These are phyloP conservation scores for Histomonas meleagridis DNA, from an alignment of 208 protist genomes.

Conservation along the genomic window DNA sequence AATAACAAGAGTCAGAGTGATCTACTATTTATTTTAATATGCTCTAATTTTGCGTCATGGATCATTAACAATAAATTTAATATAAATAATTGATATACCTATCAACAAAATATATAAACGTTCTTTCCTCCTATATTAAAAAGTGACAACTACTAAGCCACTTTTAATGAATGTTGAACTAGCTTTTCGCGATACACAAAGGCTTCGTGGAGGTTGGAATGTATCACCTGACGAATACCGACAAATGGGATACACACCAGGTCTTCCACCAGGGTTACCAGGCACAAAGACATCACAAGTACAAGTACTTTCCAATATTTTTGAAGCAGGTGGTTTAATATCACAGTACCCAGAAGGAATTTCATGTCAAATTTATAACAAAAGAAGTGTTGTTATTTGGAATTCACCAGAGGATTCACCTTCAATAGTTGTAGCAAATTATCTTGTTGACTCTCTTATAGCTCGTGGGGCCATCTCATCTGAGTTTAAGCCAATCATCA, in stretches of 20 bases:
- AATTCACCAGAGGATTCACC: not conserved
- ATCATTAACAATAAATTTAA: too few relatives aligned
- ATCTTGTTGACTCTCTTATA: not conserved
- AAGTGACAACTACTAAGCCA: too few relatives aligned
- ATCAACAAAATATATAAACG: too few relatives aligned
- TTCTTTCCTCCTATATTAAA: too few relatives aligned
- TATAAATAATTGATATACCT: too few relatives aligned
- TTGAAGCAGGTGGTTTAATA: not conserved
- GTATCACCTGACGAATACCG: not conserved
- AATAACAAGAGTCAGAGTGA: too few relatives aligned
- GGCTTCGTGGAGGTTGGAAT: not conserved
- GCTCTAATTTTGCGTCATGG: too few relatives aligned
- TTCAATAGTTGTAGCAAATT: not conserved
- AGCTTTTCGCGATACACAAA: not conserved
- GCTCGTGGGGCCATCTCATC: not conserved
- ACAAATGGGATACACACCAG: constrained; percentile 19
- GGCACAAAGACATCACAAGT: not conserved
- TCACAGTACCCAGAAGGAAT: not conserved
- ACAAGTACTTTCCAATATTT: not conserved
- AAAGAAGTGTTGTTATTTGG: not conserved
- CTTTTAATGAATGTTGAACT: too few relatives aligned
- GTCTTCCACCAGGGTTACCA: not conserved
- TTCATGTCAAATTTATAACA: too few relatives aligned
- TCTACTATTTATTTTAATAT: too few relatives aligned
- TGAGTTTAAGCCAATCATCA: not conserved